Conservation (phyloP, 1,284 basidiomycete genomes). For the Volvariella surrecta region DNA sequence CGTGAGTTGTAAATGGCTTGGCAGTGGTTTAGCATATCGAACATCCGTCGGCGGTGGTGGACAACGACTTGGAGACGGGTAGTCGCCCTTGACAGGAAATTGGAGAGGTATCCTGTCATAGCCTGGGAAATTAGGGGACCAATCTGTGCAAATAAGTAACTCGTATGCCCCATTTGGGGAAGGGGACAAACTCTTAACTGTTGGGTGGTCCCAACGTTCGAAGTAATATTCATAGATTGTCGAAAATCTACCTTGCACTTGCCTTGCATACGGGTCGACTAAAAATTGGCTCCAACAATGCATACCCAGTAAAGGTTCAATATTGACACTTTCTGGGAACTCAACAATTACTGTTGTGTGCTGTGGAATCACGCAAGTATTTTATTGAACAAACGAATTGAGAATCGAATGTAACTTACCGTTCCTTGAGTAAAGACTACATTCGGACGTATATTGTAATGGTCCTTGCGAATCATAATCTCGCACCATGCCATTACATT, state of each 20-base stretch:
- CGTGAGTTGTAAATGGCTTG: not conserved
- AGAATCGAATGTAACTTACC: constrained; percentile 12
- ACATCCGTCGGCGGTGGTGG: constrained; percentile 15
- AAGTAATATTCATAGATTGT: constrained; percentile 29
- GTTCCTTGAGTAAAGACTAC: constrained; percentile 23
- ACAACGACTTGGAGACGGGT: constrained; percentile 17
- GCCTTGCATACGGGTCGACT: constrained; percentile 8
- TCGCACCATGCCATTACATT: constrained; percentile 29
- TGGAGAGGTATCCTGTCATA: constrained; percentile 14
- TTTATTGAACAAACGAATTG: not conserved
- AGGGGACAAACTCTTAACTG: no score
- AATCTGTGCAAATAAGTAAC: constrained; percentile 19
- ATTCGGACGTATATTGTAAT: constrained; percentile 17
- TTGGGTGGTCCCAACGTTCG: constrained; percentile 19
- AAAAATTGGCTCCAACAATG: constrained; percentile 21
- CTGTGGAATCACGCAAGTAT: constrained; percentile 12
- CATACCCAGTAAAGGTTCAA: constrained; percentile 21
- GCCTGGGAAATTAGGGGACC: constrained; percentile 16
- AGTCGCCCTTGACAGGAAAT: constrained; percentile 18
- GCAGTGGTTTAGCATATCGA: constrained; percentile 15
- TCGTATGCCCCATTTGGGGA: no score
- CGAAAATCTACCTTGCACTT: constrained; percentile 12
- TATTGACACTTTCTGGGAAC: constrained; percentile 21
- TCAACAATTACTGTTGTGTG: constrained; percentile 27
- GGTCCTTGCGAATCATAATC: constrained; percentile 22